Percentiles rank a stretch among this genome's conserved stretches.
phyloP scores from a whole-genome alignment of 2,329 filamentous ascomycete species.

The Trichoderma sp. region DNA sequence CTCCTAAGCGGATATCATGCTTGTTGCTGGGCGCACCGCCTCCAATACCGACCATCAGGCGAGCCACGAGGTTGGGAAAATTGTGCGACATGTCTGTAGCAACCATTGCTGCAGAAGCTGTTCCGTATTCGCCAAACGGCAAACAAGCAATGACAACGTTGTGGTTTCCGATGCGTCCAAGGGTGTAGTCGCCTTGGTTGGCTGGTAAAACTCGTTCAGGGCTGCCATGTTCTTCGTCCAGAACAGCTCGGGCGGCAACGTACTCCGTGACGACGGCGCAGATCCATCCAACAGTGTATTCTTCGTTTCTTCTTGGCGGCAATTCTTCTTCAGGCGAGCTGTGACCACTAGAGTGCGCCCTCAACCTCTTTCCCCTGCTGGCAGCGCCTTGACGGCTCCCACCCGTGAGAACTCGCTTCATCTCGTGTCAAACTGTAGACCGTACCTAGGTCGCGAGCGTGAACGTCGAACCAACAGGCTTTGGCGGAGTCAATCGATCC shows the following conservation, averaged over 20 bases:
- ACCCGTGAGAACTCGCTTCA: no score
- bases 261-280: background rate
- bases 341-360: no score
- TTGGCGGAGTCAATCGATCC: no score
- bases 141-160: conserved; percentile 32
- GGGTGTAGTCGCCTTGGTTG: conserved; percentile 22
- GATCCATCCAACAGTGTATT: background rate
- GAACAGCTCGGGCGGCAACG: background rate
- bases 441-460: no score
- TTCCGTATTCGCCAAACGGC: background rate
- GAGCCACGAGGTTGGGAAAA: background rate
- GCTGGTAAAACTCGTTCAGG: background rate
- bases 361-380: no score
- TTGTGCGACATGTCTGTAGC: background rate
- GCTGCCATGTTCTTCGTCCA: background rate
- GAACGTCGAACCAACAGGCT: no score
- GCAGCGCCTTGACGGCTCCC: no score
- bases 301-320: background rate
- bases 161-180: conserved; percentile 30
- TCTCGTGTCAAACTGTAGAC: no score
- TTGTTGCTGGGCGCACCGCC: conserved; percentile 25
- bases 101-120: background rate
- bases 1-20: conserved; percentile 29
- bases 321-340: no score
- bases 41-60: conserved; percentile 30